These are phyloP conservation scores for Breviolum minutum DNA, from an alignment of 73 alveolate genomes.

Conservation along the genomic window DNA sequence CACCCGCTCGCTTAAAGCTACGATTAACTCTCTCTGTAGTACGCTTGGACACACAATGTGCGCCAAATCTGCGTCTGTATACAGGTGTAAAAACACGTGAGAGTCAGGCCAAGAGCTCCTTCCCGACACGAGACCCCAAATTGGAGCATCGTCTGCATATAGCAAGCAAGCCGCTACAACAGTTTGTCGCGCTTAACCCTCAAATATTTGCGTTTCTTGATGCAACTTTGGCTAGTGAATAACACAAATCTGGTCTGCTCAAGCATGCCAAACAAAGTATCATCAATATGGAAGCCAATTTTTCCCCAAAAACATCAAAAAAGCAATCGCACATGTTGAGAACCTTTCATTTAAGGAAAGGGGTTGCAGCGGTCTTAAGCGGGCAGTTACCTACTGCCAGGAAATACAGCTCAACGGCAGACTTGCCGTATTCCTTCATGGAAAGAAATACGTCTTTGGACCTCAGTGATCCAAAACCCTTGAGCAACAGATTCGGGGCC, in stretches of 20 bases:
- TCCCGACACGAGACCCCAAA: neutral
- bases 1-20: neutral
- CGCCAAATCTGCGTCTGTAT: conserved; percentile 16
- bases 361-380: neutral
- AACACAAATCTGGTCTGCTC: neutral
- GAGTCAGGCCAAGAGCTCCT: neutral
- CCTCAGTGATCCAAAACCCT: neutral
- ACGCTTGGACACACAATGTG: neutral
- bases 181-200: neutral
- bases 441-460: neutral
- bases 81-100: neutral
- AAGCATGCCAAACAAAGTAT: conserved; percentile 20
- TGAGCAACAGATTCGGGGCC: neutral
- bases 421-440: neutral
- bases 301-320: neutral
- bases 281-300: conserved; percentile 23
- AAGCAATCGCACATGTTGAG: neutral
- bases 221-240: neutral
- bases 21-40: conserved; percentile 12
- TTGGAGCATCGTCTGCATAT: neutral
- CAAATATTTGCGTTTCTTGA: conserved; percentile 2
- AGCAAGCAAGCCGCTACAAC: neutral
- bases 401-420: neutral
- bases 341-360: neutral
- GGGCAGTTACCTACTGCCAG: neutral